Conservation (phyloP, 2,329 filamentous ascomycete species). For the Apiospora malaysiana region DNA sequence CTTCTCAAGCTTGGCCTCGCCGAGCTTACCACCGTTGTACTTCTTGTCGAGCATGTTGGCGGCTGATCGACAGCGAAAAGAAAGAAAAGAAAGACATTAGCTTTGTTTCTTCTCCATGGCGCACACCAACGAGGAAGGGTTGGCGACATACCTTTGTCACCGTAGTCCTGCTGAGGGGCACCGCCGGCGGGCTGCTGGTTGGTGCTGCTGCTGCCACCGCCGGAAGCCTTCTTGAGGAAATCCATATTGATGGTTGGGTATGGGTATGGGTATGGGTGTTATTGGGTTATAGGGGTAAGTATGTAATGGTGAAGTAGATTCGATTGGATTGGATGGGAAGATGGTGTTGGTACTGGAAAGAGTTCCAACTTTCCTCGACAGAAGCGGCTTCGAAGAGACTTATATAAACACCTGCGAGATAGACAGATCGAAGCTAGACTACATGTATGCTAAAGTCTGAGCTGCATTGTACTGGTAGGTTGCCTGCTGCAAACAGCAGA, state of each 20-base stretch:
- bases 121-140: too few relatives aligned
- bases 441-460: background rate
- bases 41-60: conserved; percentile 39
- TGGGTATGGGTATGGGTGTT: background rate
- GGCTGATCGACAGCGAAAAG: too few relatives aligned
- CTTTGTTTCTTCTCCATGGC: background rate
- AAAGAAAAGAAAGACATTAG: too few relatives aligned
- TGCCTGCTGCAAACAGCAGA: background rate
- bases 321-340: too few relatives aligned
- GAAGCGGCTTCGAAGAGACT: background rate
- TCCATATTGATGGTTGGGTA: conserved; percentile 36
- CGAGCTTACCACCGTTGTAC: conserved; percentile 30
- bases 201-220: conserved; percentile 22
- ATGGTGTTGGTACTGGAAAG: background rate
- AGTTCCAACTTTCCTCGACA: too few relatives aligned
- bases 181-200: conserved; percentile 25
- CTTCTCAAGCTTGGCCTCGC: conserved; percentile 36
- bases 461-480: too few relatives aligned
- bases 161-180: conserved; percentile 39
- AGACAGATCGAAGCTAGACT: background rate
- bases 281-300: background rate
- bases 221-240: conserved; percentile 36
- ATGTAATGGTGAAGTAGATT: background rate
- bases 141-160: conserved; percentile 39
- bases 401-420: background rate